Percentiles rank a stretch among this genome's conserved stretches.
Conservation (phyloP, 1,139 yeast species). For the Nakaseomyces bracarensis region DNA sequence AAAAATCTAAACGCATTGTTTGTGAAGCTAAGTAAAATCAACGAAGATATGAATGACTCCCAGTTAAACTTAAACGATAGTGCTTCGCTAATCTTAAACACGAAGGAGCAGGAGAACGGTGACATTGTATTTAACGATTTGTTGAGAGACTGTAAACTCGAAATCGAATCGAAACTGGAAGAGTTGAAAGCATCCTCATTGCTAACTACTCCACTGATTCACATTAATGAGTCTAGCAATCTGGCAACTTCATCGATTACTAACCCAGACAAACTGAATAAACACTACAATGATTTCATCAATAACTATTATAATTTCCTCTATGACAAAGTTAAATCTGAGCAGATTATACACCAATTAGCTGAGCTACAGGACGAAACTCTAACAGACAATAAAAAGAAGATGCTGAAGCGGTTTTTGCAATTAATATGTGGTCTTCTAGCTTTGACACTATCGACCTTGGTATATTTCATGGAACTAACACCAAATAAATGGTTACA, state of each 20-base stretch:
- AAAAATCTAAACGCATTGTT: constrained; percentile 19
- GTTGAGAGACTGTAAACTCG: constrained; percentile 24
- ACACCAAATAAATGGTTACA: constrained; percentile 27
- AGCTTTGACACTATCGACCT: constrained; percentile 15
- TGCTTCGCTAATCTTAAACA: constrained; percentile 22
- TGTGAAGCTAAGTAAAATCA: constrained; percentile 27
- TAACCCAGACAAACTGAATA: constrained; percentile 22
- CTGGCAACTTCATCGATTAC: constrained; percentile 12
- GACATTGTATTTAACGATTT: constrained; percentile 23
- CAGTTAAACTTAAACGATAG: constrained; percentile 24
- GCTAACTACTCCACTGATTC: constrained; percentile 9
- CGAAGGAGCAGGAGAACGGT: constrained; percentile 18
- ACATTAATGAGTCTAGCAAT: not conserved
- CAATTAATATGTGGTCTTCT: constrained; percentile 13
- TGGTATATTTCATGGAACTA: constrained; percentile 23
- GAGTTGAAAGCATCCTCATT: constrained; percentile 14
- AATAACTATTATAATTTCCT: constrained; percentile 27
- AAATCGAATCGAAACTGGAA: constrained; percentile 21
- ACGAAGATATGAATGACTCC: constrained; percentile 29
- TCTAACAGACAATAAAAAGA: constrained; percentile 2
- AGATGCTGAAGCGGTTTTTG: constrained; percentile 10
- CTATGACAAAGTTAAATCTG: constrained; percentile 25
- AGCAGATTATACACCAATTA: constrained; percentile 24
- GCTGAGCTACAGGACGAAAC: constrained; percentile 21
- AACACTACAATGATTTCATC: constrained; percentile 24